Percentiles rank a stretch among this genome's conserved stretches.
Conservation (phyloP, 108 stramenopile genomes). For the Cylindrotheca closterium region DNA sequence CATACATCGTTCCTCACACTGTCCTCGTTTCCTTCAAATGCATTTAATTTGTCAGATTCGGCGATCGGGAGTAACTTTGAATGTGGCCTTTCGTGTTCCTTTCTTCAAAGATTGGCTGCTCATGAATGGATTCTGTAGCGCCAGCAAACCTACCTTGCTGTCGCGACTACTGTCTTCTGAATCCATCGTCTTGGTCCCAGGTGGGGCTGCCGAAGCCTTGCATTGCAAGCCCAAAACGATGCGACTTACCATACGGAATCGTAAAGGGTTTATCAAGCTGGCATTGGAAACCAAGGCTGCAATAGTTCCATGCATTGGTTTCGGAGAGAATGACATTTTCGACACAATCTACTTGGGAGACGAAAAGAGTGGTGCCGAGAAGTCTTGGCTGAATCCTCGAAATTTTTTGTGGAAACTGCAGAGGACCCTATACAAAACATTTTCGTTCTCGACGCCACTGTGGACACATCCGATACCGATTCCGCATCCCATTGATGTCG, state of each 20-base stretch:
- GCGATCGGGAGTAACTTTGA: constrained; percentile 35
- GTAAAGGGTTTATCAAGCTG: constrained; percentile 78
- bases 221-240: constrained; percentile 24
- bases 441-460: not conserved
- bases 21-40: constrained; percentile 23
- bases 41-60: constrained; percentile 17
- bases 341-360: not conserved
- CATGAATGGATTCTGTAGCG: constrained; percentile 24
- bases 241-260: constrained; percentile 45
- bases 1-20: constrained; percentile 10
- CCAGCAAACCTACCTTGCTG: constrained; percentile 25
- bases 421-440: not conserved
- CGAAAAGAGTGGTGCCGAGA: not conserved
- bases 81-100: constrained; percentile 32
- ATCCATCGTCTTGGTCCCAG: constrained; percentile 49
- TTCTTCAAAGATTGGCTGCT: constrained; percentile 48
- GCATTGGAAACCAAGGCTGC: constrained; percentile 60
- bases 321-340: constrained; percentile 48
- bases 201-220: constrained; percentile 53
- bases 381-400: not conserved
- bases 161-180: constrained; percentile 5
- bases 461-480: constrained; percentile 17
- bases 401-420: not conserved
- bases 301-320: constrained; percentile 77
- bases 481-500: constrained; percentile 16